phyloP scores from a whole-genome alignment of 177 flowering plant genomes.

The Tripterygium wilfordii region DNA sequence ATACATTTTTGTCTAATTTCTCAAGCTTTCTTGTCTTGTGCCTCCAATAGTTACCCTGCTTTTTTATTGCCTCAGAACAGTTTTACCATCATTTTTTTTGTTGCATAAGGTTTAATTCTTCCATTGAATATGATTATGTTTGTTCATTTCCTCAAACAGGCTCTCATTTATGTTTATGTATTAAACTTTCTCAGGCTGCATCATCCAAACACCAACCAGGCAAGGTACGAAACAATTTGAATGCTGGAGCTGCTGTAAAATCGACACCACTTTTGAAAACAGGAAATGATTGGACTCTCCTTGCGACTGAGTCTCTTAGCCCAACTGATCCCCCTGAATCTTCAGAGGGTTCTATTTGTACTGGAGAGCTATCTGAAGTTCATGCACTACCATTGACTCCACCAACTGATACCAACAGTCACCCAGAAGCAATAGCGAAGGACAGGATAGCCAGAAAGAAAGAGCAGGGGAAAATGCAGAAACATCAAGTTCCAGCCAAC shows the following conservation, averaged over 20 bases:
- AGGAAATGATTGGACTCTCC: conserved; percentile 8
- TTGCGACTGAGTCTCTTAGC: conserved; percentile 7
- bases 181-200: conserved; percentile 20
- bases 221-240: conserved; percentile 17
- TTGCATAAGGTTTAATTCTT: no score
- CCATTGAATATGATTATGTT: no score
- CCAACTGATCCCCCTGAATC: conserved; percentile 9
- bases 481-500: conserved; percentile 15
- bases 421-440: conserved; percentile 5
- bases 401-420: conserved; percentile 3
- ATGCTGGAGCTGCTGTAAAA: conserved; percentile 16
- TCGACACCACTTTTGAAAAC: conserved; percentile 11
- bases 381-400: conserved; percentile 5
- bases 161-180: no score
- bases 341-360: conserved; percentile 1
- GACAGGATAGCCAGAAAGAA: conserved; percentile 25
- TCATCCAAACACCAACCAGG: conserved; percentile 17
- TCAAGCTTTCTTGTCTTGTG: not conserved
- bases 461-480: conserved; percentile 13
- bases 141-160: no score
- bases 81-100: no score
- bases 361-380: conserved; percentile 4
- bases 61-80: no score
- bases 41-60: no score
- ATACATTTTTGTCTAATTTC: not conserved